phyloP scores from a whole-genome alignment of 2,329 filamentous ascomycete genomes.

The Penicillium sp. region DNA sequence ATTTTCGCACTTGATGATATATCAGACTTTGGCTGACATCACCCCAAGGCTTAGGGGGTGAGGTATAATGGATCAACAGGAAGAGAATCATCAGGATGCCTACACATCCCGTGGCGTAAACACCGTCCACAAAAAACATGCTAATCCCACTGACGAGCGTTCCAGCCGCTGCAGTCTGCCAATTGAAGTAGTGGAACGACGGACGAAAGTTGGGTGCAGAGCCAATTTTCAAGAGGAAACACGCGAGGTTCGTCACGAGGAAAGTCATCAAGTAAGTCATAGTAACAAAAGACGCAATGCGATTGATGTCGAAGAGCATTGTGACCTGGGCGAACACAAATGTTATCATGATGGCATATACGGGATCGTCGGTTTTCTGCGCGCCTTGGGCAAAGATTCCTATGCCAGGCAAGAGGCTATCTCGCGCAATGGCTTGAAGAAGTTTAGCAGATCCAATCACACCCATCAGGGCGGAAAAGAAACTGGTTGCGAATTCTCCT shows the following conservation, averaged over 20 bases:
- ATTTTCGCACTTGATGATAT: slow-evolving; percentile 84
- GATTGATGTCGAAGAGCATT: slow-evolving; percentile 79
- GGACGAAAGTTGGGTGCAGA: slow-evolving; percentile 87
- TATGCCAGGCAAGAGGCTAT: slow-evolving; percentile 74
- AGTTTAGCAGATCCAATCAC: slow-evolving; percentile 82
- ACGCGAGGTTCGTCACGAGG: slow-evolving; percentile 81
- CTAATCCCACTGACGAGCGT: slow-evolving; percentile 72
- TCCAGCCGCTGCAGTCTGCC: slow-evolving; percentile 74
- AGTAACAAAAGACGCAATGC: slow-evolving; percentile 83
- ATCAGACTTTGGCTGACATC: slow-evolving; percentile 88
- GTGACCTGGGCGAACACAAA: slow-evolving; percentile 74
- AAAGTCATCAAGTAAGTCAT: slow-evolving; percentile 95
- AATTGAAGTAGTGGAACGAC: slow-evolving; percentile 85
- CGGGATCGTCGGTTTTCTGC: slow-evolving; percentile 68
- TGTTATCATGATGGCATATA: slow-evolving; percentile 72
- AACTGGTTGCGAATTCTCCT: slow-evolving; percentile 76
- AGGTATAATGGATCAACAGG: slow-evolving; percentile 78
- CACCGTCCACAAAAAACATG: slow-evolving; percentile 87
- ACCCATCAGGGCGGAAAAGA: slow-evolving; percentile 85
- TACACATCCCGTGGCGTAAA: slow-evolving; percentile 74
- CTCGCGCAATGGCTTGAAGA: slow-evolving; percentile 76
- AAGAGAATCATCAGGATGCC: slow-evolving; percentile 74
- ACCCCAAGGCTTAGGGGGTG: slow-evolving; percentile 83
- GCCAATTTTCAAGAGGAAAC: slow-evolving; percentile 80
- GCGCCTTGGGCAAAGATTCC: slow-evolving; percentile 72